Percentiles rank a stretch among this genome's conserved stretches.
phyloP scores from a whole-genome alignment of 2,329 filamentous ascomycete genomes.

The Fusarium torreyae region DNA sequence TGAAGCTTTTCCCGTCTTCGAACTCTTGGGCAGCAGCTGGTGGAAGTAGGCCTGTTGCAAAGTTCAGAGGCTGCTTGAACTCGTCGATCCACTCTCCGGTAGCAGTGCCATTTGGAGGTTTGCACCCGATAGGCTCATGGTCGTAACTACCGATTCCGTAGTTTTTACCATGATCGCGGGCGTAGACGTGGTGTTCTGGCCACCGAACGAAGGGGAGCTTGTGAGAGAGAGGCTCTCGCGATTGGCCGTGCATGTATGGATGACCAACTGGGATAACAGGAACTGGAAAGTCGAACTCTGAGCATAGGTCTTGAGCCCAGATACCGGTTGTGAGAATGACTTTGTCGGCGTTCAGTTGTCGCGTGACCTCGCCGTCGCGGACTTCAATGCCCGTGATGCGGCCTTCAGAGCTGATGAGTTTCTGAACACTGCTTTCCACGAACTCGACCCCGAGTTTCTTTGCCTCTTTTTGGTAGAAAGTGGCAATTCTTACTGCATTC shows the following conservation, averaged over 20 bases:
- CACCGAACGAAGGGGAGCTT: conserved; percentile 38
- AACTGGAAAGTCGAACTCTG: conserved; percentile 30
- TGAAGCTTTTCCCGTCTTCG: conserved; percentile 25
- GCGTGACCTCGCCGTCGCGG: background rate
- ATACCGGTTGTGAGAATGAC: conserved; percentile 46
- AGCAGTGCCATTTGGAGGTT: conserved; percentile 18
- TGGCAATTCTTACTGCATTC: conserved; percentile 33
- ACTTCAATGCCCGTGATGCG: conserved; percentile 25
- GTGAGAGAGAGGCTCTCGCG: background rate
- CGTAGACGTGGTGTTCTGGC: conserved; percentile 46
- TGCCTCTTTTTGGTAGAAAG: conserved; percentile 37
- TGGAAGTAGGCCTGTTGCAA: conserved; percentile 31
- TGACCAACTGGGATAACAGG: conserved; percentile 46
- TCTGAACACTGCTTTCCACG: conserved; percentile 31
- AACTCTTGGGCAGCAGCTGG: conserved; percentile 22
- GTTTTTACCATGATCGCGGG: conserved; percentile 40
- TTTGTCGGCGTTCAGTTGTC: conserved; percentile 30
- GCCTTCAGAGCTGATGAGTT: background rate
- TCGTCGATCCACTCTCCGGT: conserved; percentile 36
- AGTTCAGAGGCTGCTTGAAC: conserved; percentile 37
- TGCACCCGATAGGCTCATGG: conserved; percentile 33
- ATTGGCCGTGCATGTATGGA: conserved; percentile 39
- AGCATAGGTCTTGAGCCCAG: conserved; percentile 43
- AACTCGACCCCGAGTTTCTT: conserved; percentile 25
- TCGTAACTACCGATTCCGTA: conserved; percentile 46